Percentiles rank a stretch among this genome's conserved stretches.
Conservation (phyloP, 768 basidiomycete species). For the Naganishia onofrii region DNA sequence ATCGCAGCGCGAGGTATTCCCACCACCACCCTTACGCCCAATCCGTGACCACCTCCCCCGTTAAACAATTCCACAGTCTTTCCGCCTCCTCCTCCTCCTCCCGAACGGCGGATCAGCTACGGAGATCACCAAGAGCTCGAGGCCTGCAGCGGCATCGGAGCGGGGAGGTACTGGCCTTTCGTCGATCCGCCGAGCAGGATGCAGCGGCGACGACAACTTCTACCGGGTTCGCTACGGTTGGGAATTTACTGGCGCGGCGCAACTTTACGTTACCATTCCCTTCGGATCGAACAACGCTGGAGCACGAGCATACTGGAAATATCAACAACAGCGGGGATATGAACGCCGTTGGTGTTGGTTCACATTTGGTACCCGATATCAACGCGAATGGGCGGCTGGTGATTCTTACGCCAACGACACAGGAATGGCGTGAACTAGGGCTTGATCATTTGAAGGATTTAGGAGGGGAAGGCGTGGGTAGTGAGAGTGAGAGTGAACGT, state of each 20-base stretch:
- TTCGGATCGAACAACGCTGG: slow-evolving; percentile 36
- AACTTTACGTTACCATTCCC: slow-evolving; percentile 42
- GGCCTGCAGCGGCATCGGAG: slow-evolving; percentile 21
- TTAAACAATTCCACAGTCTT: slow-evolving; percentile 14
- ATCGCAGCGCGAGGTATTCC: slow-evolving; percentile 47
- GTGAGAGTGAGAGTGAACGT: slow-evolving; percentile 31
- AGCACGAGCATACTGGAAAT: not conserved
- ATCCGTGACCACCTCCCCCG: slow-evolving; percentile 39
- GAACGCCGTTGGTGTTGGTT: slow-evolving; percentile 13
- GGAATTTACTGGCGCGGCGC: slow-evolving; percentile 42
- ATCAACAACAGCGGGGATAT: no score
- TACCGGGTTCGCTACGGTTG: slow-evolving; percentile 29
- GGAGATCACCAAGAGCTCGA: slow-evolving; percentile 20
- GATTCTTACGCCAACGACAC: slow-evolving; percentile 50
- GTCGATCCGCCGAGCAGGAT: no score
- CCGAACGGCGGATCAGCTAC: slow-evolving; percentile 20
- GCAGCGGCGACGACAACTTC: slow-evolving; percentile 1
- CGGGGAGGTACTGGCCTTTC: slow-evolving; percentile 15
- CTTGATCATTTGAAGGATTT: slow-evolving; percentile 30
- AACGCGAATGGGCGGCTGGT: slow-evolving; percentile 38
- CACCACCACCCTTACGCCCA: slow-evolving; percentile 44
- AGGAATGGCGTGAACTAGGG: slow-evolving; percentile 49
- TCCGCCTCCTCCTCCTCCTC: not conserved
- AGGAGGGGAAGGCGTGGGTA: slow-evolving; percentile 30
- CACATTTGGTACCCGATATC: slow-evolving; percentile 33